phyloP scores from a whole-genome alignment of 2,329 filamentous ascomycete species.

The Pyricularia pennisetigena region DNA sequence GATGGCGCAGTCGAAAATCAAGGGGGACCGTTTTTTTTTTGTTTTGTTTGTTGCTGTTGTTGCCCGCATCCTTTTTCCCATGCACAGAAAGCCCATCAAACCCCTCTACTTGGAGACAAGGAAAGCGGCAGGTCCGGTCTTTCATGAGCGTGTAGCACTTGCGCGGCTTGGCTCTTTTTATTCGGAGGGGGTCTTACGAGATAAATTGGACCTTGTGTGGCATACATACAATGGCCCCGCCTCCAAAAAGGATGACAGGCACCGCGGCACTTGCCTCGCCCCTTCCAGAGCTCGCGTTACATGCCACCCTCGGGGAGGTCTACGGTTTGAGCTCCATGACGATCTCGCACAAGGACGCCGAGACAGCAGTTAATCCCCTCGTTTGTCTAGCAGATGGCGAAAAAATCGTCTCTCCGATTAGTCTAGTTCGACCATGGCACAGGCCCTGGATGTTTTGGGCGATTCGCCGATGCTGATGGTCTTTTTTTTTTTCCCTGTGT shows the following conservation, averaged over 20 bases:
- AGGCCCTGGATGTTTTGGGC: not conserved
- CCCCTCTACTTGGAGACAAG: not conserved
- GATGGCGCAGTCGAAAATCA: not conserved
- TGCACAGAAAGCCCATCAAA: not conserved
- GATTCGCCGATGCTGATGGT: not conserved
- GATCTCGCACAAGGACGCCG: not conserved
- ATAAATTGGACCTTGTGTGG: not conserved
- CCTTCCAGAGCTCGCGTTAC: not conserved
- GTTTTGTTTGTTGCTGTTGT: no score
- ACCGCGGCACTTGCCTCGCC: not conserved
- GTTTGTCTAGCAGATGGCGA: not conserved
- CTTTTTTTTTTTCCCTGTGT: not conserved
- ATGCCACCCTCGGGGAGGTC: not conserved
- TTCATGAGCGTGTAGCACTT: not conserved
- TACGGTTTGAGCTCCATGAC: not conserved
- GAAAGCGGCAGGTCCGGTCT: not conserved
- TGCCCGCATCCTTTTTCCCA: no score
- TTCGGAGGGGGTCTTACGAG: not conserved
- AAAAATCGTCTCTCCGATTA: not conserved
- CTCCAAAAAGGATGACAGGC: not conserved
- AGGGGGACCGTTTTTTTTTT: not conserved
- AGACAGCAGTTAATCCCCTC: not conserved
- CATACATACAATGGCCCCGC: not conserved
- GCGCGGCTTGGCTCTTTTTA: not conserved
- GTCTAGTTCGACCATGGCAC: not conserved